These are phyloP conservation scores for Wickerhamomyces chambardii DNA, from an alignment of 805 yeast genomes.

Conservation along the genomic window DNA sequence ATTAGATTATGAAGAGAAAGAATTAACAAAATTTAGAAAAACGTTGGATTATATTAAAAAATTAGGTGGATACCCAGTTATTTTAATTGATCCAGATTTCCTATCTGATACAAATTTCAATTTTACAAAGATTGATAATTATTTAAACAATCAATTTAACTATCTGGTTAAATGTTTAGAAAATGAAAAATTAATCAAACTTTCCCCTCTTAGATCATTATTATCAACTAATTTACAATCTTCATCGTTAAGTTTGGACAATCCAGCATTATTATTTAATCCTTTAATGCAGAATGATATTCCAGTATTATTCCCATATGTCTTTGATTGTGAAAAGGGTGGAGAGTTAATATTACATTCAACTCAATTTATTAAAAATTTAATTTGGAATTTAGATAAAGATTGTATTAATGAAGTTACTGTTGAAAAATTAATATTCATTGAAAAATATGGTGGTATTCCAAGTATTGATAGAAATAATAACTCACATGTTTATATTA, in stretches of 20 bases:
- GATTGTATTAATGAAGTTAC: constrained; percentile 26
- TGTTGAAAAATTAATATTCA: constrained; percentile 72
- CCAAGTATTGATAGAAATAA: constrained; percentile 79
- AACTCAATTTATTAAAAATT: constrained; percentile 28
- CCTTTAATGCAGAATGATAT: constrained; percentile 8
- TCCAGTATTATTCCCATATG: constrained; percentile 53
- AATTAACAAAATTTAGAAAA: constrained; percentile 7
- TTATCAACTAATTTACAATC: neutral
- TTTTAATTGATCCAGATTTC: constrained; percentile 16
- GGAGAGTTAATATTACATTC: constrained; percentile 29
- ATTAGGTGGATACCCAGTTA: constrained; percentile 13
- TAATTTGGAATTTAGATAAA: constrained; percentile 23
- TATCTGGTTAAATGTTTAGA: constrained; percentile 4
- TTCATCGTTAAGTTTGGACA: neutral
- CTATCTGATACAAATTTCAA: constrained; percentile 9
- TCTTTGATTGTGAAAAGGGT: constrained; percentile 48
- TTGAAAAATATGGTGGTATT: constrained; percentile 84
- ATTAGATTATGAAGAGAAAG: constrained; percentile 4
- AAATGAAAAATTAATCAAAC: constrained; percentile 1
- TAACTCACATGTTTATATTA: constrained; percentile 81
- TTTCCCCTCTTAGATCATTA: constrained; percentile 11
- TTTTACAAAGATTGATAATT: constrained; percentile 8
- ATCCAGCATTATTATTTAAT: neutral
- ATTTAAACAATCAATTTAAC: constrained; percentile 12
- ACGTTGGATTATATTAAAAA: constrained; percentile 14